Conservation (phyloP, 2,329 filamentous ascomycete species). For the Botryotinia convoluta region DNA sequence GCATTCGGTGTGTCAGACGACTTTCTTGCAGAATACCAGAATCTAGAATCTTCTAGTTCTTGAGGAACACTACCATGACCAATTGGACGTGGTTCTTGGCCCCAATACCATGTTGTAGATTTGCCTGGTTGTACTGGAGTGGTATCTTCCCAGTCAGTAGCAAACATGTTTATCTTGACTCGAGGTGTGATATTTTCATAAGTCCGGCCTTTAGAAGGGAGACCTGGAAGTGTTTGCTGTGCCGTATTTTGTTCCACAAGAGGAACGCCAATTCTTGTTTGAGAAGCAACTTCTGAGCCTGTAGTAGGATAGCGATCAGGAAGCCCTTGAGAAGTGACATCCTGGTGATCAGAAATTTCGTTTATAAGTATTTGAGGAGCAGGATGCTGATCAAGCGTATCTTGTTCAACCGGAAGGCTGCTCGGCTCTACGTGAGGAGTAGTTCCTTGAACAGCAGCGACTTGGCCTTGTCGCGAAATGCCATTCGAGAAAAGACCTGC, state of each 20-base stretch:
- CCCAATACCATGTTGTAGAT: not conserved
- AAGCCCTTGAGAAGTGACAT: not conserved
- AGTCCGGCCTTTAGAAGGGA: not conserved
- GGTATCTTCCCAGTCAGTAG: not conserved
- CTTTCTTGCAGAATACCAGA: constrained; percentile 1
- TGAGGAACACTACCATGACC: not conserved
- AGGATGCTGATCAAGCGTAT: not conserved
- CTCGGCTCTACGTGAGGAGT: not conserved
- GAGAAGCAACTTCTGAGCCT: not conserved
- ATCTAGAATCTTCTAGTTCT: not conserved
- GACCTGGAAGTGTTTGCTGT: not conserved
- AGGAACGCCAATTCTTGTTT: not conserved
- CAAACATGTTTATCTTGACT: not conserved
- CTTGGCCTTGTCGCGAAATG: not conserved
- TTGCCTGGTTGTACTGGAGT: not conserved
- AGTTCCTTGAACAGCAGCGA: not conserved
- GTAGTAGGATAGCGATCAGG: not conserved
- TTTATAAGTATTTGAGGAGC: not conserved
- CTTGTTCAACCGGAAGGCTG: too few relatives aligned
- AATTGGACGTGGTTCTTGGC: not conserved
- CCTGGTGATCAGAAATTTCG: not conserved
- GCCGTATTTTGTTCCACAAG: not conserved
- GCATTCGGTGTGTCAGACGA: not conserved
- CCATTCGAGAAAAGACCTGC: not conserved
- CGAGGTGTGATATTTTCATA: not conserved